Evolutionary conservation across 352 stramenopile species (phyloP), one percentile per base, ranked within the genome.

Genomic region (Plasmopara viticola): DNA sequence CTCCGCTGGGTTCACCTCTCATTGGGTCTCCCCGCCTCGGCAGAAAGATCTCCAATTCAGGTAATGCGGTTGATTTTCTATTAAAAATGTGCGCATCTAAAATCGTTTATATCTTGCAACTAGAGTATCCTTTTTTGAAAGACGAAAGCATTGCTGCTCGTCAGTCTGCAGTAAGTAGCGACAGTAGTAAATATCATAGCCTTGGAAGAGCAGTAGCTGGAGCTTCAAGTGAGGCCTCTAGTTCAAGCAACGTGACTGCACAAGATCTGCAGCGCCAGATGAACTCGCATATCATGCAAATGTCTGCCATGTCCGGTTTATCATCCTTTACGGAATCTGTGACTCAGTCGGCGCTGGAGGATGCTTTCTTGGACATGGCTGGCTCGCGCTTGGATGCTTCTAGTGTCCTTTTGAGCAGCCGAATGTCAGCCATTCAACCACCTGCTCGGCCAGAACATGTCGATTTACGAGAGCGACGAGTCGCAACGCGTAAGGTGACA

Each of bases 321-420:
- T 84, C 75, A 14, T 72, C 72, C 5, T 88, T 90, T 48, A 63
- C 64, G 13, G 73, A 59, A 15, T 94, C 80, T 7, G 51, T 94
- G 14, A 94, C 79, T 1, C 83, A 91, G 48, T 94, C 83, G 5
- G 80, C 80, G 10, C 64, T 94, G 18, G 83, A 88, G 66, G 83
- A 94, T 9, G 83, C 83, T 9, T 91, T 94, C 44, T 60, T 94
- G 25, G 83, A 94, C 44, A 87, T 94, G 76, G 81, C 83, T 2
- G 81, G 81, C 15, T 92, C 81, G 0, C 74, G 77, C 3, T 60
- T 92, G 33, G 81, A 92, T 35, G 62, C 76, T 34, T 88, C 81
- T 10, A 88, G 74, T 57, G 74, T 92, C 41, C 55, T 92, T 6
- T 56, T 90, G 39, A 70, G 65, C 18, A 89, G 73, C 48, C 75